phyloP scores from a whole-genome alignment of 1,139 yeast species.

The Nematodospora anomalae region DNA sequence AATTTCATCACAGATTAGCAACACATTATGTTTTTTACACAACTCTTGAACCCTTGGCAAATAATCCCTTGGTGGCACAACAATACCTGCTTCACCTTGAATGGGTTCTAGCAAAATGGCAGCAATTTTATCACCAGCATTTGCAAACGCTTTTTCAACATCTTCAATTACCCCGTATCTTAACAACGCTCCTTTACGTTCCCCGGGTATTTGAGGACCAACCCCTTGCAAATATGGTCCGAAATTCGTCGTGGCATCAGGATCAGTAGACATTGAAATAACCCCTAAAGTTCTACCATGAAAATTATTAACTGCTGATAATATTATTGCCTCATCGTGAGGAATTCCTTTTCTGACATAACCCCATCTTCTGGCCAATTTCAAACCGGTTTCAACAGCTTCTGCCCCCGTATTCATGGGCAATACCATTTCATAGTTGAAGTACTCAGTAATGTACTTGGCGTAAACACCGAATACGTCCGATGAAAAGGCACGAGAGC shows the following conservation, averaged over 20 bases:
- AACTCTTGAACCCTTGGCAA: conserved; percentile 69
- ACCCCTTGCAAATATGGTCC: conserved; percentile 89
- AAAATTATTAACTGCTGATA: conserved; percentile 86
- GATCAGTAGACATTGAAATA: conserved; percentile 94
- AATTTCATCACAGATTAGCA: conserved; percentile 92
- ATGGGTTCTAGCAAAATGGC: conserved; percentile 93
- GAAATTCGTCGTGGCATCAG: conserved; percentile 83
- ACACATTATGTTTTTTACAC: conserved; percentile 80
- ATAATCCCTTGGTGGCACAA: conserved; percentile 86
- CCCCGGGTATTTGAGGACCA: conserved; percentile 78
- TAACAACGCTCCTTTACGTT: conserved; percentile 49
- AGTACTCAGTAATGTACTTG: conserved; percentile 83
- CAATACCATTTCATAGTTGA: conserved; percentile 87
- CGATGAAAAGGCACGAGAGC: conserved; percentile 90
- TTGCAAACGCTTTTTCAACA: conserved; percentile 75
- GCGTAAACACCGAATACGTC: conserved; percentile 88
- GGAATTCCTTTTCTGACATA: conserved; percentile 85
- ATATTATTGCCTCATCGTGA: conserved; percentile 77
- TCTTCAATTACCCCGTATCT: conserved; percentile 86
- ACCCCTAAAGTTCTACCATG: conserved; percentile 97
- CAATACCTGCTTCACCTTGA: conserved; percentile 98
- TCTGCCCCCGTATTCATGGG: conserved; percentile 99
- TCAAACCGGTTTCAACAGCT: conserved; percentile 94
- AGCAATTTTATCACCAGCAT: conserved; percentile 88
- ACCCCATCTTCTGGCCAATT: conserved; percentile 97